Conservation (phyloP, 768 basidiomycete genomes). For the Lactifluus echinatus region DNA sequence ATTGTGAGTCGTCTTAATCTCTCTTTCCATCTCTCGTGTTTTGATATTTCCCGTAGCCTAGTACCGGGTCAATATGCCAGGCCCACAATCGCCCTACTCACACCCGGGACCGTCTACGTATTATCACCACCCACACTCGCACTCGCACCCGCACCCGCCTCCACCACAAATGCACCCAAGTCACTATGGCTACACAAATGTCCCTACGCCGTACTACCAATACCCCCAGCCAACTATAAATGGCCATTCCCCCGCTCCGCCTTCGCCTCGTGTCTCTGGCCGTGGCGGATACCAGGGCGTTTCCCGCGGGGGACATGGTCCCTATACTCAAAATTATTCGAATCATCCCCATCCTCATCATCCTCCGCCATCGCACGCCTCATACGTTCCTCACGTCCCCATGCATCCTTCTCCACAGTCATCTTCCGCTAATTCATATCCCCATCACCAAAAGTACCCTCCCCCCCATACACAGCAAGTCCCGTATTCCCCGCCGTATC, state of each 20-base stretch:
- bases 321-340: conserved; percentile 31
- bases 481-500: conserved; percentile 26
- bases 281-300: conserved; percentile 28
- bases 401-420: conserved; percentile 22
- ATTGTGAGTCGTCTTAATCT: background rate
- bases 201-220: conserved; percentile 27
- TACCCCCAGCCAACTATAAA: conserved; percentile 34
- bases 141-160: conserved; percentile 22
- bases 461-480: conserved; percentile 24
- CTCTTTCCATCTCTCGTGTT: background rate
- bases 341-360: conserved; percentile 30
- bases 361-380: conserved; percentile 31
- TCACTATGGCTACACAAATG: conserved; percentile 22
- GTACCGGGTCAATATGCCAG: conserved; percentile 4
- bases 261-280: conserved; percentile 31
- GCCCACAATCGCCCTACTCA: conserved; percentile 27
- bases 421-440: conserved; percentile 25
- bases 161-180: conserved; percentile 23
- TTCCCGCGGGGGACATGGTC: conserved; percentile 29
- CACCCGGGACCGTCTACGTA: conserved; percentile 30
- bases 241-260: conserved; percentile 30
- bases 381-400: conserved; percentile 28
- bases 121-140: conserved; percentile 23
- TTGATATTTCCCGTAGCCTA: background rate
- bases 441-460: conserved; percentile 27